Base-by-base conservation (phyloP, 1,139 yeast species). In the Geotrichum siamense region DNA sequence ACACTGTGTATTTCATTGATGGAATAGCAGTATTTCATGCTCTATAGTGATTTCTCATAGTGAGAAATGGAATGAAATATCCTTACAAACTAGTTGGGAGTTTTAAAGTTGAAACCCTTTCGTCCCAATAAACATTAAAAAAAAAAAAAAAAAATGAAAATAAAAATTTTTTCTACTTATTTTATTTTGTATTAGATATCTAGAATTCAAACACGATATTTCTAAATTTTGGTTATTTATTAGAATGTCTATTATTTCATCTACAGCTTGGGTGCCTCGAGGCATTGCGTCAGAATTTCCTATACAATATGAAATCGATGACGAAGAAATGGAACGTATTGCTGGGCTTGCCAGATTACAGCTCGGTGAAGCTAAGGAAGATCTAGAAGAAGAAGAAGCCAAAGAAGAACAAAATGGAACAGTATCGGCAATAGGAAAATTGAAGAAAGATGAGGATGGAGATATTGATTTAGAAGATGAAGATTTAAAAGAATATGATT, bases 221-320 rank as follows among this genome's bases (percentile, higher is more conserved):
- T n/a, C n/a, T n/a, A n/a, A n/a, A n/a, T n/a, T n/a, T n/a, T n/a
- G n/a, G n/a, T n/a, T n/a, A n/a, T n/a, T n/a, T n/a, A n/a, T n/a
- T 5, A 5, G 5, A 30, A 47, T 47, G 50, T 47, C 50, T 13
- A 87, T 93, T 95, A 81, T 91, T 53, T 87, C 98, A 41, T 82
- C 96, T 26, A 81, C 93, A 41, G 70, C 82, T 42, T 91, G 98
- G 97, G 96, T 91, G 27, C 97, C 97, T 40, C 76, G 96, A 58
- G 99, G 99, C 9, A 83, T 75, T 62, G 94, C 98, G 23, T 76
- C 94, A 31, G 96, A 89, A 62, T 84, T 82, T 60, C 98, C 98
- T 3, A 85, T 79, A 55, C 77, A 83, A 60, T 87, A 86, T 59
- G 95, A 85, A 54, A 69, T 91, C 48, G 79, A 87, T 56, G 97